Evolutionary conservation across 2,329 filamentous ascomycete species (phyloP).

Genomic region (Fusarium oxysporum): DNA sequence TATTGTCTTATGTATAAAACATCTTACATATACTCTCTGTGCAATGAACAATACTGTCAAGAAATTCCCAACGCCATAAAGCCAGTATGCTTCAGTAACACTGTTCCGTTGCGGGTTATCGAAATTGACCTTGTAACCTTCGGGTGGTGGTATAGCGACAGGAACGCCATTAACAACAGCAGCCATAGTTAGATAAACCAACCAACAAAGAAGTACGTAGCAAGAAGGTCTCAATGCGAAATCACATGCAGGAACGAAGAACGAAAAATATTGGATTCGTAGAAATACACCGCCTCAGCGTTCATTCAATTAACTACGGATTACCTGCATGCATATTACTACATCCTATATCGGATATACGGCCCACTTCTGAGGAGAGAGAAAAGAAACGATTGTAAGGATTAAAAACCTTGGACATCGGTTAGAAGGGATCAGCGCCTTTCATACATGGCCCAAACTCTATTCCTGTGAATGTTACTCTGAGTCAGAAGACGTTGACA

Average conservation of each 20-base stretch:
- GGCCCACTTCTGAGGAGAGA: neutral
- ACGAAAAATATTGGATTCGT: neutral
- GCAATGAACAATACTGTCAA: slow-evolving; percentile 24
- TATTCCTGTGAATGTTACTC: neutral
- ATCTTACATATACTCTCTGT: slow-evolving; percentile 43
- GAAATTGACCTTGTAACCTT: slow-evolving; percentile 48
- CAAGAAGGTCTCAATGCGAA: neutral
- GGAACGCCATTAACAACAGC: slow-evolving; percentile 43
- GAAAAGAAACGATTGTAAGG: neutral
- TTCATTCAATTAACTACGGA: neutral
- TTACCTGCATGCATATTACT: neutral
- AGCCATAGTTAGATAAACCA: neutral
- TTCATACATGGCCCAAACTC: neutral
- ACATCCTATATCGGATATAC: neutral
- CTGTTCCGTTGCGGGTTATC: slow-evolving; percentile 40
- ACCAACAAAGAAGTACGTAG: neutral
- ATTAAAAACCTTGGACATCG: neutral
- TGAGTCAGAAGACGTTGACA: neutral
- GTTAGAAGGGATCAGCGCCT: neutral
- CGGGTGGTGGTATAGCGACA: slow-evolving; percentile 41
- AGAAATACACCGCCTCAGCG: neutral
- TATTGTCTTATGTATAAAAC: slow-evolving; percentile 9
- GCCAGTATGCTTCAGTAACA: slow-evolving; percentile 32
- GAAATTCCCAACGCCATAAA: slow-evolving; percentile 39
- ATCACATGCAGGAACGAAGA: neutral